Evolutionary conservation across 2,329 filamentous ascomycete genomes (phyloP), one percentile per base, ranked within the genome.

Genomic region (Metarhizium humberi): DNA sequence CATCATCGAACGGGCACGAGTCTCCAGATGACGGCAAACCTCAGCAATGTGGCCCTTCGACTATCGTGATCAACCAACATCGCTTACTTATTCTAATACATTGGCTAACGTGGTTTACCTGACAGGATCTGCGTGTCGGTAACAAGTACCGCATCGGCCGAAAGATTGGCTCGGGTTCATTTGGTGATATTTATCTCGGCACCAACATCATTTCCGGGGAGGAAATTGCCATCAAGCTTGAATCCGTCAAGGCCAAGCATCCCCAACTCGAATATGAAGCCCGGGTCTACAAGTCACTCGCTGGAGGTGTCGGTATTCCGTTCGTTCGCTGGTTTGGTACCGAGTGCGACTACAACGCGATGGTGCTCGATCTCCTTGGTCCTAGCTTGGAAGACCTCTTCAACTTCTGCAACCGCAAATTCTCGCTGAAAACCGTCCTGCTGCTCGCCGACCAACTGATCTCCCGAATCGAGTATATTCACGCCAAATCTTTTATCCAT

Each of bases 331-430:
- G 94, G 94, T 99, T 97, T 74, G 94, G 94, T 64, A 97, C 92
- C 58, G 94, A 99, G 77, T 97, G 92, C 75, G 94, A 97, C 78
- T 97, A 99, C 85, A 97, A 99, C 76, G 94, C 94, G 72, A 97
- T 99, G 94, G 94, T 99, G 53, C 85, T 97, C 62, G 94, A 99
- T 69, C 86, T 99, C 30, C 88, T 99, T 56, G 94, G 94, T 43
- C 94, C 94, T 63, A 94, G 88, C 68, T 77, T 99, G 74, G 94
- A 99, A 76, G 94, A 99, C 71, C 82, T 99, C 38, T 99, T 99
- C 89, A 97, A 99, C 84, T 97, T 97, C 75, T 99, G 94, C 85
- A 97, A 97, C 85, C 88, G 94, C 74, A 97, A 97, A 74, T 99
- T 97, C 79, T 96, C 94, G 13, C 78, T 99, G 64, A 99, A 99